Conservation (phyloP, 805 yeast species). For the Isabelozyma pseudorhagii region DNA sequence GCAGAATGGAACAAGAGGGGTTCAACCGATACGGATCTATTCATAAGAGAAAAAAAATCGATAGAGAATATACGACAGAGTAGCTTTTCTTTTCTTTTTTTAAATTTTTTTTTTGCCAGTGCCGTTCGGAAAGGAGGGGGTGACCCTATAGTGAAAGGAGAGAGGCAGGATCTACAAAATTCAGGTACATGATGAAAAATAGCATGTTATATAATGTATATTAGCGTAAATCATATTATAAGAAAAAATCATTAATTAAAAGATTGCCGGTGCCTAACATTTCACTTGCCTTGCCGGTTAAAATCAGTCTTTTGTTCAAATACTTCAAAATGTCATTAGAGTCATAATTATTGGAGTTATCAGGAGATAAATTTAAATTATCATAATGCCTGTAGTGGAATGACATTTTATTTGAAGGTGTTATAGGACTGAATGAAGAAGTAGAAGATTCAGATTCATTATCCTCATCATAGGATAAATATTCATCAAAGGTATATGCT, state of each 20-base stretch:
- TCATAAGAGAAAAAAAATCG: no score
- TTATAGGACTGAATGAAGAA: conserved; percentile 4
- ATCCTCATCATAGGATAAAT: conserved; percentile 31
- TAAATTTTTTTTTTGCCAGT: no score
- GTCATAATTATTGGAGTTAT: conserved; percentile 7
- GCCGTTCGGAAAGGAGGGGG: no score
- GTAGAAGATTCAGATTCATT: conserved; percentile 5
- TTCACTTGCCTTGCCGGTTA: conserved; percentile 42
- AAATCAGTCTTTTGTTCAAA: conserved; percentile 32
- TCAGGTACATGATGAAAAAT: no score
- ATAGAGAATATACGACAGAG: no score
- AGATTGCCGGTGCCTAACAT: conserved; percentile 42
- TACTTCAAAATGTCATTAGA: conserved; percentile 28
- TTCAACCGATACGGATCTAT: no score
- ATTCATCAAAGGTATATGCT: conserved; percentile 29
- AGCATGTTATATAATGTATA: background rate
- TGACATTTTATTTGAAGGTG: conserved; percentile 24
- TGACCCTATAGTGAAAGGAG: no score
- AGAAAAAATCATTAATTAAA: conserved; percentile 41
- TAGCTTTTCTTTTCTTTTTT: no score
- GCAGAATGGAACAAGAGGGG: background rate
- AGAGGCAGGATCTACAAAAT: no score
- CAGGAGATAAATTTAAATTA: conserved; percentile 31
- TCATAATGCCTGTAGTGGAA: conserved; percentile 36
- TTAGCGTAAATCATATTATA: conserved; percentile 15